Base-by-base conservation (phyloP, 208 protist genomes). In the Crithidia acanthocephali region DNA sequence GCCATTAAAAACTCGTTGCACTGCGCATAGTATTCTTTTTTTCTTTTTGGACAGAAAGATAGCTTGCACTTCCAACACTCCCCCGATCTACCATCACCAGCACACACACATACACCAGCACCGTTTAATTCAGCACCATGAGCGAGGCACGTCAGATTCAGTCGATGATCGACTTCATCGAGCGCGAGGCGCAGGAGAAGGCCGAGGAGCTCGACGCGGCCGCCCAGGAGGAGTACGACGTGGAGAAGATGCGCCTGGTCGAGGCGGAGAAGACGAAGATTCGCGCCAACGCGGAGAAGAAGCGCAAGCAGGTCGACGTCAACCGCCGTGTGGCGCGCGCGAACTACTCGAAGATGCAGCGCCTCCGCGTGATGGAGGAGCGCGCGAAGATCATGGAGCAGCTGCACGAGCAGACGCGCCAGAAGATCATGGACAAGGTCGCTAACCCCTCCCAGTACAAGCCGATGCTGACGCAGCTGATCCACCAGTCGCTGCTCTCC, bases 161-260 rank as follows among this genome's bases (percentile, higher is more conserved):
- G 87, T 89, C 85, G 72, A 97, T 97, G 93, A 96, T 96, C 81
- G 91, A 95, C 77, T 97, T 97, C 84, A 97, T 97, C 76, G 87
- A 95, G 83, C 88, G 89, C 64, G 93, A 97, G 78, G 93, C 93
- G 62, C 90, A 93, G 73, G 93, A 96, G 67, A 95, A 94, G 85
- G 93, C 80, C 25, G 85, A 95, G 47, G 93, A 97, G 70, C 83
- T 96, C 35, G 83, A 96, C 32, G 74, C 87, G n/a, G 88, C 90
- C 22, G 93, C 91, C 11, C 88, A 95, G 80, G 90, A 96, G 69
- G 91, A 96, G 85, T 94, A 95, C 73, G 89, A 96, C 63, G 88
- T 95, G 55, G 90, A 94, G 60, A 94, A 95, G 82, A 94, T 92
- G 87, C 89, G 90, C 30, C 78, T 95, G 2, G 88, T 95, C 25